Evolutionary conservation across 2,329 filamentous ascomycete species (phyloP), one percentile per base, ranked within the genome.

Genomic region (Fusarium sp.): DNA sequence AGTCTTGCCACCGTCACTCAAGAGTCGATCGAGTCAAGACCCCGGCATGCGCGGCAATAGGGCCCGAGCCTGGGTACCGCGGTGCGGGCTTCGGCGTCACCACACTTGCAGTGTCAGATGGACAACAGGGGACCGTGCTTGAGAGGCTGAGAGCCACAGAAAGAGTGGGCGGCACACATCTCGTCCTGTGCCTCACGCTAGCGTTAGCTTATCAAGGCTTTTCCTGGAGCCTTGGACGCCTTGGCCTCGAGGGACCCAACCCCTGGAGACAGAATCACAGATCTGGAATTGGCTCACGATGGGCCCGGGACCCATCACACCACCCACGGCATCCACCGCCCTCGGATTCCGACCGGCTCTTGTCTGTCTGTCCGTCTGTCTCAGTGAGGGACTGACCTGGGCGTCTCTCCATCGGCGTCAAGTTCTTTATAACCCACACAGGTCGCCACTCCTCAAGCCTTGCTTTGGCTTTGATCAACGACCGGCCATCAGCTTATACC

Each of bases 281-380:
- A 77, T 76, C 73, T 76, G 67, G 74, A 79, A 79, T 76, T 79
- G 76, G 75, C 57, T 73, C 68, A 71, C 67, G 70, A 74, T 76
- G 74, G 76, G 67, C 71, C 67, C 67, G 59, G 72, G 75, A 73
- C 72, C 77, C 77, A 78, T 79, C 77, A 77, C 75, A 77, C 77
- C 77, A 79, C 48, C 25, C 67, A 70, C 64, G 66, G 73, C 73
- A 71, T 71, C 73, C 74, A 76, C 74, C 75, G 74, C 48, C 27
- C 67, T 79, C 77, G 77, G 77, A 71, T 64, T 79, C 77, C 77
- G 77, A 78, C 73, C 77, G 77, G 74, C 68, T 73, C 68, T 70
- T 75, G 57, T 61, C 20, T 71, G 25, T 27, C 25, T 27, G 25
- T 27, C 25, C 25, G 25, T 27, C 25, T 32, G 25, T 52, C 48